Percentiles rank a stretch among this genome's conserved stretches.
These are phyloP conservation scores for Coprinopsis sp. DNA, from an alignment of 768 basidiomycete species.

Conservation along the genomic window DNA sequence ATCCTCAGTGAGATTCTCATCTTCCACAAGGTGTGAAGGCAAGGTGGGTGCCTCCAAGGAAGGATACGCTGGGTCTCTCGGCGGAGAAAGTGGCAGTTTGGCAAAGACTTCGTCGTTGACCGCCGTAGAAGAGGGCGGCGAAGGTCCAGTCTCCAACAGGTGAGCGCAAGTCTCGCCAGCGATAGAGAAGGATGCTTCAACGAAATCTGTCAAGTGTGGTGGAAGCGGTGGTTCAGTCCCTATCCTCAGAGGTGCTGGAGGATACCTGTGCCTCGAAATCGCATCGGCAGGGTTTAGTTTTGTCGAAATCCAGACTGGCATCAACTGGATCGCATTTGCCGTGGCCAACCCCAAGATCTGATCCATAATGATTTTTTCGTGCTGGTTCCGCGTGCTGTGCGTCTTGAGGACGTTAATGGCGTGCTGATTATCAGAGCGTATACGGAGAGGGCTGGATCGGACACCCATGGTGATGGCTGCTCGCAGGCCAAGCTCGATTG, in stretches of 20 bases:
- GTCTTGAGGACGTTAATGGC: conserved; percentile 31
- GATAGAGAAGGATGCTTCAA: no score
- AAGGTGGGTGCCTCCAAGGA: no score
- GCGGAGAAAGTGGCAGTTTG: no score
- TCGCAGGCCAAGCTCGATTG: conserved; percentile 36
- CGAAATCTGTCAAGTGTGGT: conserved; percentile 4
- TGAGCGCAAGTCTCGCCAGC: no score
- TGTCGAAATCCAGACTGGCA: conserved; percentile 26
- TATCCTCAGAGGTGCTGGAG: conserved; percentile 3
- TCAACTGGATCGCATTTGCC: conserved; percentile 18
- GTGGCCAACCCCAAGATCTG: conserved; percentile 22
- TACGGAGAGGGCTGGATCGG: conserved; percentile 17
- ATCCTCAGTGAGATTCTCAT: no score
- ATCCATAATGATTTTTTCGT: conserved; percentile 26
- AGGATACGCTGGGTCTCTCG: no score
- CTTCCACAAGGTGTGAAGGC: no score
- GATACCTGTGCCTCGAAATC: conserved; percentile 25
- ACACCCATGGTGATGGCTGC: conserved; percentile 23
- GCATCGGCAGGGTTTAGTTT: conserved; percentile 30
- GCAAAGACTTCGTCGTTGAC: no score
- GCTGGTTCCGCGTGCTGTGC: conserved; percentile 16
- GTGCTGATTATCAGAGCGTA: conserved; percentile 39
- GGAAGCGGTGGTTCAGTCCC: conserved; percentile 5
- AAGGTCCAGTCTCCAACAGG: no score
- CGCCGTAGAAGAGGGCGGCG: no score